These are phyloP conservation scores for Colletotrichum navitas DNA, from an alignment of 2,329 filamentous ascomycete species.

Conservation along the genomic window DNA sequence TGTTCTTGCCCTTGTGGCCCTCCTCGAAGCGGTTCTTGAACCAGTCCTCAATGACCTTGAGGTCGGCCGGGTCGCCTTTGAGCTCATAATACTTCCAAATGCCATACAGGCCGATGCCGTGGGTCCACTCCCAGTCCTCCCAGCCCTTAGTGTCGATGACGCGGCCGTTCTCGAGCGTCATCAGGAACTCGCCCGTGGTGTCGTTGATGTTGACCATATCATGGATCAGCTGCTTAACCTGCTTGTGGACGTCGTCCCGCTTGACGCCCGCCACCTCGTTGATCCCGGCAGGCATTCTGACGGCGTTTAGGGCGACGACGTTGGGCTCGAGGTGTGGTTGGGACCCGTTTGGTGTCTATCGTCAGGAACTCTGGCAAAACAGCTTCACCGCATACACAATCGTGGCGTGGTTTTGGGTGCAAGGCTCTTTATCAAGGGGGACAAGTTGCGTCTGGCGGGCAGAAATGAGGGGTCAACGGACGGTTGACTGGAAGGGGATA, in stretches of 20 bases:
- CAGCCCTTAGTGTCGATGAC: slow-evolving; percentile 88
- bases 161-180: slow-evolving; percentile 77
- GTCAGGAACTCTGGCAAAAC: not conserved
- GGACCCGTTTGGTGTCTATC: slow-evolving; percentile 4
- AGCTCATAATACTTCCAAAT: slow-evolving; percentile 86
- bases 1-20: slow-evolving; percentile 84
- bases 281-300: slow-evolving; percentile 51
- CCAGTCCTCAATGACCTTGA: slow-evolving; percentile 80
- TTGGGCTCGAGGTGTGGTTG: not conserved
- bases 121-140: slow-evolving; percentile 88
- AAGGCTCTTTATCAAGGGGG: slow-evolving; percentile 26
- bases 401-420: not conserved
- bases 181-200: slow-evolving; percentile 78
- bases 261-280: slow-evolving; percentile 60
- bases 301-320: not conserved
- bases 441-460: not conserved
- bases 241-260: slow-evolving; percentile 61
- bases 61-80: slow-evolving; percentile 70
- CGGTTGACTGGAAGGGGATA: not conserved
- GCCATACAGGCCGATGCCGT: slow-evolving; percentile 83
- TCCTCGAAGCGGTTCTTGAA: slow-evolving; percentile 76
- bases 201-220: slow-evolving; percentile 85
- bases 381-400: not conserved
- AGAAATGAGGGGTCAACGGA: slow-evolving; percentile 24
- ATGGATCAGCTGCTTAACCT: slow-evolving; percentile 76